A percentile compares a stretch with the other conserved stretches of the same genome.
Evolutionary conservation across 1,139 yeast species (phyloP).

Genomic region (Saccharomyces pastorianus): DNA sequence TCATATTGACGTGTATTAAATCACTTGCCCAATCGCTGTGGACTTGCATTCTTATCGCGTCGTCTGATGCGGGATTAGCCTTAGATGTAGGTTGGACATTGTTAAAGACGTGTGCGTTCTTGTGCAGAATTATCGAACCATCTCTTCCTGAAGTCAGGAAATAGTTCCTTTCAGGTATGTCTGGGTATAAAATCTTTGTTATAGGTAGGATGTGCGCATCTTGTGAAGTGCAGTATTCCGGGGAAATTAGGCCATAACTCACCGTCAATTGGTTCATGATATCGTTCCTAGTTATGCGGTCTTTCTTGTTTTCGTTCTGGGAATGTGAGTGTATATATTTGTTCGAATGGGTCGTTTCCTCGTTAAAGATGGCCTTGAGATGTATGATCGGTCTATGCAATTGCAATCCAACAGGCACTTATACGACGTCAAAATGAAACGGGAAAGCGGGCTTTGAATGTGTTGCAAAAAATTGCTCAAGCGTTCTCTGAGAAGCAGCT

Average conservation of each 20-base stretch:
- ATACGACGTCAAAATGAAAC: not conserved
- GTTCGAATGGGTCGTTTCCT: not conserved
- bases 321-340: not conserved
- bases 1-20: conserved; percentile 39
- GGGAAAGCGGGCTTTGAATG: not conserved
- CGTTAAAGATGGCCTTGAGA: not conserved
- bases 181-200: conserved; percentile 23
- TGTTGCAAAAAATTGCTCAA: not conserved
- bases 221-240: conserved; percentile 18
- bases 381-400: not conserved
- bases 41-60: conserved; percentile 34
- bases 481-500: not conserved
- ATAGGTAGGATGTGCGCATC: conserved; percentile 31
- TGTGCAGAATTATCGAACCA: conserved; percentile 54
- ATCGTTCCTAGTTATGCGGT: not conserved
- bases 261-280: conserved; percentile 24
- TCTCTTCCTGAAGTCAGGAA: conserved; percentile 79
- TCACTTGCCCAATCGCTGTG: conserved; percentile 94
- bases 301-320: no score
- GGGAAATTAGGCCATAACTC: conserved; percentile 28
- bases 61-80: conserved; percentile 2
- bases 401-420: not conserved
- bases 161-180: conserved; percentile 27
- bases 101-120: not conserved
- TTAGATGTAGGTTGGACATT: no score